Evolutionary conservation across 2,329 filamentous ascomycete species (phyloP), one percentile per base, ranked within the genome.

Genomic region (Chalaropsis thielavioides): DNA sequence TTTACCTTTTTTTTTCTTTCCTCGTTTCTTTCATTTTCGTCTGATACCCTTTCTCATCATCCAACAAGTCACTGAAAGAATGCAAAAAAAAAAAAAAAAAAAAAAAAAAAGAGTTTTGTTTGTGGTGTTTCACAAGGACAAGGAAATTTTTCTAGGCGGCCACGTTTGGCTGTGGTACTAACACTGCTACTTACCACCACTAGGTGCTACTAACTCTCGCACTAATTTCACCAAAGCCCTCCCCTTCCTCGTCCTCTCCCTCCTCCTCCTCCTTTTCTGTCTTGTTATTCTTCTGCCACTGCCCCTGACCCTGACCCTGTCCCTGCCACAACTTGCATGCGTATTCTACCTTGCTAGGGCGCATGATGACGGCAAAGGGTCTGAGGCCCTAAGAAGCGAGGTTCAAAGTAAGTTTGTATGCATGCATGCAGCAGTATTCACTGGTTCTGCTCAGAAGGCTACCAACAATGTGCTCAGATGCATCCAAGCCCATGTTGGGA

Each of bases 291-390:
- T 49, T 19, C 44, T 49, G 22, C 44, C 44, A n/a, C 44, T 24
- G 19, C 4, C 8, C 15, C 19, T 49, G 44, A 17, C 7, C 7
- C 44, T 17, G 24, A 15, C 27, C 27, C 27, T 17, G 24, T 6
- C 27, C 27, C 27, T 10, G 51, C 24, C 22, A 17, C 19, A 15
- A 8, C n/a, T 19, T 54, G 19, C 13, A 24, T 27, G 19, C 49
- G 19, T 17, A 46, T 31, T 31, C 13, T 46, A 19, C 49, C 49
- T 54, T 31, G 49, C 49, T 54, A 56, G 51, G 51, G 51, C 51
- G 51, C 51, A 56, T 56, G 51, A 56, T 56, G 51, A 56, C 51
- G 51, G 51, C 51, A 56, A 56, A 56, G 51, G 51, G 51, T 56
- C 51, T 56, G 51, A 56, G 51, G 51, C 51, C 51, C 27, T 31